Evolutionary conservation across 1,284 basidiomycete genomes (phyloP).

Genomic region (Fomes fomentarius): DNA sequence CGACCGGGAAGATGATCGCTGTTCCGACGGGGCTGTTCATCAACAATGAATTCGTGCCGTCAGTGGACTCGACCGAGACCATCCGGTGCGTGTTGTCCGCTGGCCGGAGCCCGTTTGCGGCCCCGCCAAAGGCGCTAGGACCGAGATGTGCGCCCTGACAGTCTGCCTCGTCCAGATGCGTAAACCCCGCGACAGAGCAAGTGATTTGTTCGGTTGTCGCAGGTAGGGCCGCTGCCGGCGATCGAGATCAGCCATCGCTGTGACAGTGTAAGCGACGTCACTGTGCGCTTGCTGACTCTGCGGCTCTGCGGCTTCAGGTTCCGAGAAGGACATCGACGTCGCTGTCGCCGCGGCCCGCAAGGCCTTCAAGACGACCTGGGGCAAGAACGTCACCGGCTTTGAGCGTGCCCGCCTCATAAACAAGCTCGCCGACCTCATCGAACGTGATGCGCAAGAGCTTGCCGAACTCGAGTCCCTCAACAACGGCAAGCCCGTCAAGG

Average conservation of each 20-base stretch:
- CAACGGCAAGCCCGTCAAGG: constrained; percentile 83
- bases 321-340: constrained; percentile 76
- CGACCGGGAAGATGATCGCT: constrained; percentile 53
- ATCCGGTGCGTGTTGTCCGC: constrained; percentile 50
- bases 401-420: constrained; percentile 81
- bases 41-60: constrained; percentile 83
- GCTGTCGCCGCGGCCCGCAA: constrained; percentile 85
- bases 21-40: constrained; percentile 90
- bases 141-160: no score
- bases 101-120: not conserved
- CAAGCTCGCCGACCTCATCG: constrained; percentile 92
- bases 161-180: constrained; percentile 44
- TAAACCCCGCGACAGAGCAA: constrained; percentile 80
- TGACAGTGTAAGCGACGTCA: no score
- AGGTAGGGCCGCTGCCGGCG: constrained; percentile 44
- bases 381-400: constrained; percentile 82
- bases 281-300: no score
- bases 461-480: constrained; percentile 82
- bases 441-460: constrained; percentile 78
- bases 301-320: no score
- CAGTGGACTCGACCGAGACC: constrained; percentile 60
- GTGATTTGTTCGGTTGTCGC: constrained; percentile 67
- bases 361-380: constrained; percentile 90
- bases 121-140: no score
- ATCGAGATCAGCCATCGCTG: not conserved